Evolutionary conservation across 176 grass and related monocot genomes (phyloP).

Genomic region (Triticum timopheevii): DNA sequence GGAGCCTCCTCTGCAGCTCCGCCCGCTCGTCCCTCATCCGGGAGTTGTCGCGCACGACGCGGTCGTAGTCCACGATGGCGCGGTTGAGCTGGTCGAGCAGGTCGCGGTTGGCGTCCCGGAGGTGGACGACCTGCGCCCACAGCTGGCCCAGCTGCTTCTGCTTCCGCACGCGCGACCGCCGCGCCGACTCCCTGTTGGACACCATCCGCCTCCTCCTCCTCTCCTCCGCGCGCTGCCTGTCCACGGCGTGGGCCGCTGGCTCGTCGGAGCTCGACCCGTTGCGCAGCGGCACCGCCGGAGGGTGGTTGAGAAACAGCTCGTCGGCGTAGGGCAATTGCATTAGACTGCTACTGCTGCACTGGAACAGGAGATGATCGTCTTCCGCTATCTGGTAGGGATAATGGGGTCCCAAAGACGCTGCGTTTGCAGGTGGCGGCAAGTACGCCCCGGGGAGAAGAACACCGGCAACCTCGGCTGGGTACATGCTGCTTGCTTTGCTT

Average conservation of each 20-base stretch:
- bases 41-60: constrained; percentile 37
- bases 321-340: constrained; percentile 4
- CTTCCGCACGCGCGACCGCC: constrained; percentile 73
- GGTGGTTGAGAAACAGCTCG: constrained; percentile 19
- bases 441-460: constrained; percentile 16
- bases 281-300: neutral
- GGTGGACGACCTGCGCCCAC: constrained; percentile 49
- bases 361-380: constrained; percentile 31
- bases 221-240: constrained; percentile 48
- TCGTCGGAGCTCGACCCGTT: constrained; percentile 24
- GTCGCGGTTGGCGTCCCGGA: constrained; percentile 49
- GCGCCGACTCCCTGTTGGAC: constrained; percentile 80
- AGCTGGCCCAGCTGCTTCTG: constrained; percentile 66
- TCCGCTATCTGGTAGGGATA: constrained; percentile 29
- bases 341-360: neutral
- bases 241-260: neutral
- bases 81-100: constrained; percentile 67
- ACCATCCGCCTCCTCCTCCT: constrained; percentile 62
- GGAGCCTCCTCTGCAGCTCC: constrained; percentile 49
- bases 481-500: constrained; percentile 33
- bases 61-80: constrained; percentile 38
- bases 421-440: neutral
- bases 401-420: constrained; percentile 34
- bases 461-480: constrained; percentile 47
- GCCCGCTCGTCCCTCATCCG: constrained; percentile 31